A percentile compares a stretch with the other conserved stretches of the same genome.
Evolutionary conservation across 192 early-diverging fungal species (phyloP).

Genomic region (Dispira parvispora): DNA sequence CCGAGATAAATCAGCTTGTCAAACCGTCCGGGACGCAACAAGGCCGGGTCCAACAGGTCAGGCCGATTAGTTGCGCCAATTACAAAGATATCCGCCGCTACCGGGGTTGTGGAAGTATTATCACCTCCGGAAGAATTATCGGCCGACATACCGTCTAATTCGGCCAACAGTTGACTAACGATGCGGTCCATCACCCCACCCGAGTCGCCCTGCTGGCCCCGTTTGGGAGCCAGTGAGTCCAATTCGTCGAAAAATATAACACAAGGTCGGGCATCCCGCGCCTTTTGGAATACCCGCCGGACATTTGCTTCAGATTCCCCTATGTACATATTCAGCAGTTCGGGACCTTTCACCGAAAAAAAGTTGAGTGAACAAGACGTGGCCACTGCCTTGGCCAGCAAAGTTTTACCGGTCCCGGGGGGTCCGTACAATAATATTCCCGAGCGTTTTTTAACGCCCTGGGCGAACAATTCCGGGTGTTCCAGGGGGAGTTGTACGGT

Average conservation of each 20-base stretch:
- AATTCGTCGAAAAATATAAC: conserved; percentile 99
- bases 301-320: conserved; percentile 99
- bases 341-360: conserved; percentile 96
- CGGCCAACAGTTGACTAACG: conserved; percentile 88
- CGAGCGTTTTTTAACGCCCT: conserved; percentile 85
- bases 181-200: conserved; percentile 99
- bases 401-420: conserved; percentile 95
- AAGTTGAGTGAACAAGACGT: conserved; percentile 97
- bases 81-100: conserved; percentile 73
- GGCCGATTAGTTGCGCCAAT: conserved; percentile 98
- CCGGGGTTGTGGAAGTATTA: conserved; percentile 18
- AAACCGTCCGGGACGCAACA: conserved; percentile 90
- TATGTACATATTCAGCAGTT: conserved; percentile 97
- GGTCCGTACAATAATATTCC: conserved; percentile 93
- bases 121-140: conserved; percentile 25
- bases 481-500: conserved; percentile 93
- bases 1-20: conserved; percentile 95
- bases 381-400: conserved; percentile 97
- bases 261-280: conserved; percentile 92
- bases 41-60: conserved; percentile 84
- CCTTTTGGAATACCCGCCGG: conserved; percentile 83
- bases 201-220: conserved; percentile 94
- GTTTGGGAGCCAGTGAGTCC: conserved; percentile 94
- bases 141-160: conserved; percentile 78
- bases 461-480: conserved; percentile 88